Evolutionary conservation across 1,284 basidiomycete genomes (phyloP).

Genomic region (Ganoderma resinaceum): DNA sequence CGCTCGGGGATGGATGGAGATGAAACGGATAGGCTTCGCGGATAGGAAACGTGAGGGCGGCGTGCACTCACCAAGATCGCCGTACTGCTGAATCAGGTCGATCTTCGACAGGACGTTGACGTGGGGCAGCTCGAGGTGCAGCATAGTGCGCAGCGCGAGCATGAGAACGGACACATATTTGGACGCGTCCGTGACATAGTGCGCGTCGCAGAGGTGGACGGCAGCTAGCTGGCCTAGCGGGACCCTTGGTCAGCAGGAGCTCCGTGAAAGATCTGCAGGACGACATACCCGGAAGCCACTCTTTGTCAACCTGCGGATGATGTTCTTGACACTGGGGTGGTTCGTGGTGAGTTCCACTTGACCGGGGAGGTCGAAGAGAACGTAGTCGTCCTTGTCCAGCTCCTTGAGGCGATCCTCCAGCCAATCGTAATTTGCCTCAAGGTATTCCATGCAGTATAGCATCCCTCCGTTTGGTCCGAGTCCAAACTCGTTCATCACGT

Average conservation of each 20-base stretch:
- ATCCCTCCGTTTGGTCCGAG: constrained; percentile 98
- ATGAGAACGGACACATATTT: constrained; percentile 96
- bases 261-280: constrained; percentile 11
- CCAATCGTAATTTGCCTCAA: constrained; percentile 97
- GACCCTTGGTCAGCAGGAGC: constrained; percentile 35
- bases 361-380: constrained; percentile 96
- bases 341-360: constrained; percentile 99
- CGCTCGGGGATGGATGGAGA: constrained; percentile 1
- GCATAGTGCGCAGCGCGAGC: constrained; percentile 93
- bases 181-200: constrained; percentile 95
- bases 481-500: constrained; percentile 87
- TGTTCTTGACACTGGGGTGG: constrained; percentile 86
- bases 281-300: constrained; percentile 83
- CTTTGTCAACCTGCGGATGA: constrained; percentile 78
- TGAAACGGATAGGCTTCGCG: constrained; percentile 5
- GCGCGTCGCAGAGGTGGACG: constrained; percentile 95
- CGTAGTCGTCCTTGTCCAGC: constrained; percentile 78
- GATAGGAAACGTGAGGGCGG: constrained; percentile 2
- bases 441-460: constrained; percentile 97
- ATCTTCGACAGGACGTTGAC: constrained; percentile 98
- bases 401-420: constrained; percentile 77
- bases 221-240: constrained; percentile 77
- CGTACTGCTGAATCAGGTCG: constrained; percentile 88
- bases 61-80: constrained; percentile 76
- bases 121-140: constrained; percentile 97